Conservation (phyloP, 1,284 basidiomycete genomes). For the Apiotrichum brassicae region DNA sequence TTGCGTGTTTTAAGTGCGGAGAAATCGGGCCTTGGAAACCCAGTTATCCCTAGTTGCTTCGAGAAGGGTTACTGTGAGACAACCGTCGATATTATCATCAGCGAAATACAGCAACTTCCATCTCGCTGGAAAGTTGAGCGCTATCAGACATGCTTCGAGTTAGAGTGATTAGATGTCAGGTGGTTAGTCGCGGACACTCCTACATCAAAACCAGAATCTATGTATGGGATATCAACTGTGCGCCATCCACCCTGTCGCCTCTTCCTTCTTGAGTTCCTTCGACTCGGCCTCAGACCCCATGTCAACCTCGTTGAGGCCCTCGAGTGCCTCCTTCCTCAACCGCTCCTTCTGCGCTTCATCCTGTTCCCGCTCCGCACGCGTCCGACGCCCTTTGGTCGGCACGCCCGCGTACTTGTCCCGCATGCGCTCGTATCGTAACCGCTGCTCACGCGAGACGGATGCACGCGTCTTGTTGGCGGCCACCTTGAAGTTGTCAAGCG, state of each 20-base stretch:
- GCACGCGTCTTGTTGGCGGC: conserved; percentile 81
- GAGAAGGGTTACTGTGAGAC: no score
- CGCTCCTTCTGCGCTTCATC: conserved; percentile 8
- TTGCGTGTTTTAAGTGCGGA: no score
- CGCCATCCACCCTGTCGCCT: neutral
- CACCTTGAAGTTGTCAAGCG: conserved; percentile 59
- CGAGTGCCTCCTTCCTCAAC: neutral
- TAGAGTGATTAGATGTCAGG: no score
- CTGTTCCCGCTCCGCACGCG: conserved; percentile 28
- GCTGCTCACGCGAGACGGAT: conserved; percentile 74
- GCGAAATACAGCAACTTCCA: no score
- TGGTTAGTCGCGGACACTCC: no score
- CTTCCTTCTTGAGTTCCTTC: neutral
- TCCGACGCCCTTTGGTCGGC: conserved; percentile 43
- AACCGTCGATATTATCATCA: no score
- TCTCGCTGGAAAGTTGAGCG: no score
- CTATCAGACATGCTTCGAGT: no score
- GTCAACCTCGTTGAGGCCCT: neutral
- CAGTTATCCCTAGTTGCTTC: no score
- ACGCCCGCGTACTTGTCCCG: conserved; percentile 71
- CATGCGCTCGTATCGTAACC: conserved; percentile 72
- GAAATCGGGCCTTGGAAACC: no score
- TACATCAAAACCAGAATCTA: no score
- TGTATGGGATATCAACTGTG: no score
- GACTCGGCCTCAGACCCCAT: neutral